Base-by-base conservation (phyloP, 1,284 basidiomycete species). In the Mycena sp. region DNA sequence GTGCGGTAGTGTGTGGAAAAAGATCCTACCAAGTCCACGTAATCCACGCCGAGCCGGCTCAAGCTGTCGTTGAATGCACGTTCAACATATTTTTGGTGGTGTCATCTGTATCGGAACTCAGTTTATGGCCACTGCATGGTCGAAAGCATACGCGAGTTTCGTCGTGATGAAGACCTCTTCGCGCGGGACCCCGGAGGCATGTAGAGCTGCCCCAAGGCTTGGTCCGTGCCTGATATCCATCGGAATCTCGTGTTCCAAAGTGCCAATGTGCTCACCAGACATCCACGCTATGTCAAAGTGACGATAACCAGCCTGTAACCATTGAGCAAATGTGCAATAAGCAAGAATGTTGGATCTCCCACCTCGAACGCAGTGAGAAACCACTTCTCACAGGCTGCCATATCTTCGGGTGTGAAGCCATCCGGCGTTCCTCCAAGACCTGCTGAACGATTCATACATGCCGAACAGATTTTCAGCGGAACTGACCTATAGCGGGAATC, bases 31-130 rank as follows among this genome's bases (percentile, higher is more conserved):
- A 93, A 79, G 78, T 93, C 90, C 69, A 92, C 83, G 79, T 93
- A 92, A 44, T 85, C 87, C 22, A 87, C 65, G 41, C 85, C 86
- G 38, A 94, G 85, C 73, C 86, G 85, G 57, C 85, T 80, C 38
- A 93, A 81, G 39, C 87, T 89, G 66, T 85, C 80, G 67, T 89
- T 85, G 72, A 92, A 82, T 13, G 84, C 86, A 77, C 89, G 81
- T 69, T 82, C 79, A 20, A 88, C 86, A 71, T 80, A 77, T 72
- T 84, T 81, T 74, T 86, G 85, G 73, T 80, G 77, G 61, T 78
- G 72, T 75, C 77, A 79, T 34, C 82, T 83, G 22, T 38, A 18
- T 18, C 25, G 44, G 18, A 65, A 30, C 30, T 55, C 34, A 37
- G 44, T 30, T 13, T 25, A 18, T 22, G 22, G 22, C 18, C n/a